These are phyloP conservation scores for Entomortierella beljakovae DNA, from an alignment of 192 early-diverging fungal genomes.

Conservation along the genomic window DNA sequence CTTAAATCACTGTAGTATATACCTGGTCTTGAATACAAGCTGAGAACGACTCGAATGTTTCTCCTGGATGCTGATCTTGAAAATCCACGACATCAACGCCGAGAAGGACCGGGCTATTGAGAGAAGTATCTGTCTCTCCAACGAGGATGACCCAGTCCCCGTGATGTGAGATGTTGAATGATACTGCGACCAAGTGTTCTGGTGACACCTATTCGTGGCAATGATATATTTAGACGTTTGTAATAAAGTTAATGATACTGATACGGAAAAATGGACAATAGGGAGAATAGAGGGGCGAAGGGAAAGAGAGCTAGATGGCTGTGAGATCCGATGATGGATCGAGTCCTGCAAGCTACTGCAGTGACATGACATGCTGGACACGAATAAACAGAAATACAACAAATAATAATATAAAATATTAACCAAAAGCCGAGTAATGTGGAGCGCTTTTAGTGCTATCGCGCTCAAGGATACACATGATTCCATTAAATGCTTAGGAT, in stretches of 20 bases:
- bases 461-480: not conserved
- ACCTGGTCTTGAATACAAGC: slow-evolving; percentile 53
- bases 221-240: not conserved
- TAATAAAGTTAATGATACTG: not conserved
- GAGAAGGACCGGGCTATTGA: slow-evolving; percentile 26
- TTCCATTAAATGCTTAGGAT: not conserved
- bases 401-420: not conserved
- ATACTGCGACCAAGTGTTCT: slow-evolving; percentile 19
- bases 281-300: not conserved
- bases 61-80: slow-evolving; percentile 47
- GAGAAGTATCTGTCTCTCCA: slow-evolving; percentile 33
- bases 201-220: slow-evolving; percentile 14
- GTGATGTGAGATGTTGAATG: slow-evolving; percentile 70
- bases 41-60: slow-evolving; percentile 54
- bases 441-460: not conserved
- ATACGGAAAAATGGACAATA: not conserved
- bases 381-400: not conserved
- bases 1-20: not conserved
- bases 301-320: not conserved
- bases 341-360: slow-evolving; percentile 3
- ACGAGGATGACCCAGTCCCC: slow-evolving; percentile 71
- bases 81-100: slow-evolving; percentile 67
- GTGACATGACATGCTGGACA: not conserved
- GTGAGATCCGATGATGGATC: slow-evolving; percentile 1
- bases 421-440: too few species aligned